Percentiles rank a stretch among this genome's conserved stretches.
phyloP scores from a whole-genome alignment of 2,329 filamentous ascomycete species.

The Cytospora chrysosperma region DNA sequence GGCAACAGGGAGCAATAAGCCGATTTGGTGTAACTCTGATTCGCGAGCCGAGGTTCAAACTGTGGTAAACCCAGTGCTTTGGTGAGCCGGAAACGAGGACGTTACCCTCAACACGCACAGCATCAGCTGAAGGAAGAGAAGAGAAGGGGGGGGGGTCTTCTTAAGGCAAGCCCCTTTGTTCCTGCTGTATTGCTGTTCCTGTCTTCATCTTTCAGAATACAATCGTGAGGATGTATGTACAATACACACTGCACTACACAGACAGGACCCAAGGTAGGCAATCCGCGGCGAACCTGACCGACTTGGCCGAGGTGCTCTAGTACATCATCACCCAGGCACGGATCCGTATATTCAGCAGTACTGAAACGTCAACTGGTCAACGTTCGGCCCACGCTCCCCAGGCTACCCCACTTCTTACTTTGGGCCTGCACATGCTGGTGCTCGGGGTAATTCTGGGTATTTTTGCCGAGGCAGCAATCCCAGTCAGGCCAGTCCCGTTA shows the following conservation, averaged over 20 bases:
- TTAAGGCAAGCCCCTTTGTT: neutral
- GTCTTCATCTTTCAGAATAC: too few species aligned
- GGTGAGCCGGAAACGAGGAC: neutral
- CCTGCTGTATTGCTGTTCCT: neutral
- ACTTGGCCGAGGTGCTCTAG: neutral
- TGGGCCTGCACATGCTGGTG: too few species aligned
- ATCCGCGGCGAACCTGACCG: constrained; percentile 20
- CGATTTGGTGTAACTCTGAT: constrained; percentile 27
- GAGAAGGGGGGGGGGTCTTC: too few species aligned
- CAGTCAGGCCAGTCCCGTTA: neutral
- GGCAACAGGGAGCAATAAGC: constrained; percentile 12
- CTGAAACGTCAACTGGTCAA: neutral
- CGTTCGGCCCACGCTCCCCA: neutral
- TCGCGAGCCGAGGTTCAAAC: constrained; percentile 29
- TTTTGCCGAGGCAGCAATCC: constrained; percentile 19
- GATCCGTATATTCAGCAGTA: too few species aligned
- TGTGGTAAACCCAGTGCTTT: constrained; percentile 15
- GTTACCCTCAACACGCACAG: too few species aligned
- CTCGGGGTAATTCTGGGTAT: too few species aligned
- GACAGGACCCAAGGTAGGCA: constrained; percentile 9
- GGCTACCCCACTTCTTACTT: constrained; percentile 6
- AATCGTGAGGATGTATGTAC: too few species aligned
- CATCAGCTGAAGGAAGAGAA: too few species aligned
- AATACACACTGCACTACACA: too few species aligned
- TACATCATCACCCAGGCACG: too few species aligned